phyloP scores from a whole-genome alignment of 2,329 filamentous ascomycete species.

The Microcyclospora pomicola region DNA sequence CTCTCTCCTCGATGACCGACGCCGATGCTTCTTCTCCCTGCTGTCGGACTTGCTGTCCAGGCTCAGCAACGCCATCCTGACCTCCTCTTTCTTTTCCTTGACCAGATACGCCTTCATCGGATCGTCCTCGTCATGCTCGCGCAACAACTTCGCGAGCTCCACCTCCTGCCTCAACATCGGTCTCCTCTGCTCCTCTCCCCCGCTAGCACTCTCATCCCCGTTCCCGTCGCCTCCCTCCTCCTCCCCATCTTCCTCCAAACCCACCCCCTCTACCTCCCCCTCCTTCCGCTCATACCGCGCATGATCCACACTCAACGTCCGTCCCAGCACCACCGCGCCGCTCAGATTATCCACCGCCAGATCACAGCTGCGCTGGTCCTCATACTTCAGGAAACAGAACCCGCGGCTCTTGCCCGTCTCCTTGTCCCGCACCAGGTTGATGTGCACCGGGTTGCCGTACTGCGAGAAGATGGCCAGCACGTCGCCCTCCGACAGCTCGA shows the following conservation, averaged over 20 bases:
- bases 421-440: slow-evolving; percentile 86
- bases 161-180: slow-evolving; percentile 66
- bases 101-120: slow-evolving; percentile 91
- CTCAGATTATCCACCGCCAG: slow-evolving; percentile 92
- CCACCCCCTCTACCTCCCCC: slow-evolving; percentile 36
- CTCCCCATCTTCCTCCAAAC: slow-evolving; percentile 39
- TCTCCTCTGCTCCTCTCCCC: slow-evolving; percentile 31
- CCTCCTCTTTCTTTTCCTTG: slow-evolving; percentile 80
- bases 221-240: slow-evolving; percentile 28
- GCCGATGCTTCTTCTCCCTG: slow-evolving; percentile 26
- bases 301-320: slow-evolving; percentile 79
- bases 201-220: slow-evolving; percentile 29
- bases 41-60: slow-evolving; percentile 38
- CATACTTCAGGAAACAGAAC: slow-evolving; percentile 95
- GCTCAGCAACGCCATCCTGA: slow-evolving; percentile 53
- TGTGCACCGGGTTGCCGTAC: slow-evolving; percentile 84
- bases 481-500: slow-evolving; percentile 88
- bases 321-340: slow-evolving; percentile 68
- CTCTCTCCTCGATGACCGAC: slow-evolving; percentile 21
- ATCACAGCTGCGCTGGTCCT: slow-evolving; percentile 92
- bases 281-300: slow-evolving; percentile 81
- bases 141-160: slow-evolving; percentile 61
- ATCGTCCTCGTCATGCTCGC: slow-evolving; percentile 74
- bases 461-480: slow-evolving; percentile 94
- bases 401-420: slow-evolving; percentile 91